Conservation (phyloP, 176 grass and related monocot species). For the Carex littledalei region DNA sequence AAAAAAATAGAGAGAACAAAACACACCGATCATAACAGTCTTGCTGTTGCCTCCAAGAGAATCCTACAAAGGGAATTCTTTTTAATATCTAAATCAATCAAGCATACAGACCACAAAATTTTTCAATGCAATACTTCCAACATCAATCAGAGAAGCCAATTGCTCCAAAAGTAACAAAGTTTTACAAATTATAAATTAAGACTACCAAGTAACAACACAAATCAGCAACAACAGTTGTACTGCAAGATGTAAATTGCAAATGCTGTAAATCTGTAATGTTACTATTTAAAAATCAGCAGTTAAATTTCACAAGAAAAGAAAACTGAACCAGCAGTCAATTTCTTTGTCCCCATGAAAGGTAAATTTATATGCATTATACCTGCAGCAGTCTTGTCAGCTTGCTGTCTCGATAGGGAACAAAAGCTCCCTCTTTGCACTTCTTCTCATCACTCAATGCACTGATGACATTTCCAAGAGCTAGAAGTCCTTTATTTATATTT, state of each 20-base stretch:
- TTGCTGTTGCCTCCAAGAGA: slow-evolving; percentile 58
- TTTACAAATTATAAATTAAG: not conserved
- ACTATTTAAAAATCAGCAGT: not conserved
- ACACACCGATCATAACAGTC: slow-evolving; percentile 44
- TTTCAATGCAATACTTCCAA: not conserved
- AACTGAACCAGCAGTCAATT: not conserved
- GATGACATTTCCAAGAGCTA: slow-evolving; percentile 50
- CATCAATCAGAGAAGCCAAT: not conserved
- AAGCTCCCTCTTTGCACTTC: slow-evolving; percentile 47
- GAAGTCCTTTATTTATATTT: slow-evolving; percentile 41
- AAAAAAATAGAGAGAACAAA: not conserved
- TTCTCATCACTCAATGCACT: slow-evolving; percentile 50
- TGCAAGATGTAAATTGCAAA: not conserved
- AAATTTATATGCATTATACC: not conserved
- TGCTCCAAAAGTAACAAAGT: not conserved
- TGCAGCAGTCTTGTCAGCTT: slow-evolving; percentile 46
- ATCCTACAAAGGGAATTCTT: slow-evolving; percentile 25
- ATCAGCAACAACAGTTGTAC: not conserved
- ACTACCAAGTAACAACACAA: not conserved
- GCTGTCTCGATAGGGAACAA: slow-evolving; percentile 49
- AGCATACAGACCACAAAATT: not conserved
- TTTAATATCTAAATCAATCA: not conserved
- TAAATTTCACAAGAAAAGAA: not conserved
- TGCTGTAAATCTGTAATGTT: not conserved
- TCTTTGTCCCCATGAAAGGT: not conserved